Conservation (phyloP, 148 eudicot species). For the Polygonum maritimum region DNA sequence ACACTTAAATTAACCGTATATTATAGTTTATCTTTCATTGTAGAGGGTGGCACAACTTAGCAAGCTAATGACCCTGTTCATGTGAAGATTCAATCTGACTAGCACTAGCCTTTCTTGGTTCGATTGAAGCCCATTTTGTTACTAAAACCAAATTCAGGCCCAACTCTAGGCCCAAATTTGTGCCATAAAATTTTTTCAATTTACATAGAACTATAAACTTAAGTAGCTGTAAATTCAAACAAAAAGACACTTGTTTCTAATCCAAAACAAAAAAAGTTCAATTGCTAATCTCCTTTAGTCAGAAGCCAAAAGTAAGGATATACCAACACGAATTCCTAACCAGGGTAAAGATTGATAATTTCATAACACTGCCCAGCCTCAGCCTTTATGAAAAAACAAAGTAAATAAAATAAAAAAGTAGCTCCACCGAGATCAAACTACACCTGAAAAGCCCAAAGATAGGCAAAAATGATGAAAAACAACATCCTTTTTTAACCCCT, state of each 20-base stretch:
- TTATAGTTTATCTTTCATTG: too few relatives aligned
- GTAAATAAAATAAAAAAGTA: background rate
- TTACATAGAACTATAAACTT: background rate
- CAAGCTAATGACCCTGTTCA: too few relatives aligned
- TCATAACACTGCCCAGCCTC: background rate
- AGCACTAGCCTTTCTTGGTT: background rate
- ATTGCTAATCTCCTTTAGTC: background rate
- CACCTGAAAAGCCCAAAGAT: background rate
- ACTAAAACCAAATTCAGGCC: background rate
- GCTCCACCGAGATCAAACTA: background rate
- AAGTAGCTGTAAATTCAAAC: background rate
- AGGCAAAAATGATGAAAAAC: background rate
- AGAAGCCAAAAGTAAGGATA: background rate
- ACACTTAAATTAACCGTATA: background rate
- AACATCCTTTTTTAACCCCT: background rate
- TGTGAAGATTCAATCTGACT: too few relatives aligned
- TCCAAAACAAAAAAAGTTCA: background rate
- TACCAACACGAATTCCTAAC: constrained; percentile 1
- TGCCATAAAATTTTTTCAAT: too few relatives aligned
- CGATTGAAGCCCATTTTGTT: background rate
- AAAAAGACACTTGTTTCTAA: background rate
- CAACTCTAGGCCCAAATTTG: background rate
- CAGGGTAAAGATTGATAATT: background rate
- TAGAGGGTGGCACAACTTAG: too few relatives aligned
- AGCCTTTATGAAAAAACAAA: background rate